Percentiles rank a stretch among this genome's conserved stretches.
Evolutionary conservation across 208 protist species (phyloP).

Genomic region (Leishmania arabica): DNA sequence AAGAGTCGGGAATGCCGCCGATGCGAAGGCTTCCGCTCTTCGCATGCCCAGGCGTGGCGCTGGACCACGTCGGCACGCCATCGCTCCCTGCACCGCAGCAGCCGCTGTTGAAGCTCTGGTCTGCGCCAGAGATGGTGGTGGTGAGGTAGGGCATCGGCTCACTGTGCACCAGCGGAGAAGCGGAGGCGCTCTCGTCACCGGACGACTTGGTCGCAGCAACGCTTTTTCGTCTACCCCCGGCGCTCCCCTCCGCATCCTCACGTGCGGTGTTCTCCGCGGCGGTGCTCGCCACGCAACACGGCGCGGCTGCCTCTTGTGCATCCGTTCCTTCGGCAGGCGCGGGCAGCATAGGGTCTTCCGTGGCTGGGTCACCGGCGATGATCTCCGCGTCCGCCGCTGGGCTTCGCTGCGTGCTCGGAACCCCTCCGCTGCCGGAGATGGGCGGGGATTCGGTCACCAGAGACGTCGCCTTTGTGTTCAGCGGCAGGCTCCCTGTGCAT

Average conservation of each 20-base stretch:
- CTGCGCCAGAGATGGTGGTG: not conserved
- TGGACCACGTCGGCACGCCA: constrained; percentile 1
- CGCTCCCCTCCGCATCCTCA: not conserved
- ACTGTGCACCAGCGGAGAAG: not conserved
- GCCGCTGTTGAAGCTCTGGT: not conserved
- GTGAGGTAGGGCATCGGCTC: not conserved
- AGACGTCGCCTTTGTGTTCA: not conserved
- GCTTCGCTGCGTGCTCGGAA: not conserved
- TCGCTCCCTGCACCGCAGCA: not conserved
- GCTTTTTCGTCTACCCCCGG: not conserved
- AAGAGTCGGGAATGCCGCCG: not conserved
- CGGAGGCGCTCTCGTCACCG: not conserved
- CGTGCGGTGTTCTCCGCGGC: not conserved
- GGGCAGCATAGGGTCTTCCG: not conserved
- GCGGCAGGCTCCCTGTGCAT: not conserved
- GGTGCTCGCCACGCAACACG: not conserved
- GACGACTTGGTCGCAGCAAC: no score
- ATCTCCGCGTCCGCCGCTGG: not conserved
- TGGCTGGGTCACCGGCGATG: not conserved
- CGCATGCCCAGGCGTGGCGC: not conserved
- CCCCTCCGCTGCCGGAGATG: not conserved
- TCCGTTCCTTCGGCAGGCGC: not conserved
- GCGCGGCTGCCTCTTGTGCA: not conserved
- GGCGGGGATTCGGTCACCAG: not conserved
- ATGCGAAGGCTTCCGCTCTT: not conserved